Evolutionary conservation across 495 filamentous ascomycete species (phyloP).

Genomic region (Neurospora sp.): DNA sequence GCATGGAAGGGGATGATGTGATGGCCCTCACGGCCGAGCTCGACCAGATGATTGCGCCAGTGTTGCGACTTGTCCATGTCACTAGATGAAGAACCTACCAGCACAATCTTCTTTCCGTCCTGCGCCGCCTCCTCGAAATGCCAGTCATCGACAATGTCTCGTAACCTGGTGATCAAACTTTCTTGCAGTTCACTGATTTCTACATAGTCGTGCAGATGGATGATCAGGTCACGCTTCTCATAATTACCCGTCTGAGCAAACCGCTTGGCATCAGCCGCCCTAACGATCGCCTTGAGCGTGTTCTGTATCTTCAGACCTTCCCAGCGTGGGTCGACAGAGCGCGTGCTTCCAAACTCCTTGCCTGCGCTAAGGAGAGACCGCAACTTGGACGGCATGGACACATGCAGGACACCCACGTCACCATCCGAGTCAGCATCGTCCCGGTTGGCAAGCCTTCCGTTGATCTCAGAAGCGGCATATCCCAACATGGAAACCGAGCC

Average conservation of each 20-base stretch:
- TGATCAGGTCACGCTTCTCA: conserved; percentile 37
- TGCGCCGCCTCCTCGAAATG: conserved; percentile 9
- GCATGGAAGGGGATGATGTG: conserved; percentile 21
- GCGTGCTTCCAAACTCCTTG: neutral
- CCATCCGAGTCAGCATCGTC: conserved; percentile 6
- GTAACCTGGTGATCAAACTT: conserved; percentile 54
- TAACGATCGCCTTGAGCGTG: conserved; percentile 29
- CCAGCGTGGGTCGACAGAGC: conserved; percentile 25
- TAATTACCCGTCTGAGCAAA: neutral
- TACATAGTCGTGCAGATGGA: conserved; percentile 73
- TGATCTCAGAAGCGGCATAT: conserved; percentile 47
- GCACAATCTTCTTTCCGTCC: conserved; percentile 56
- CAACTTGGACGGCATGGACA: conserved; percentile 14
- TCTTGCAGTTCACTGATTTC: conserved; percentile 56
- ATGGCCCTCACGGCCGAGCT: conserved; percentile 21
- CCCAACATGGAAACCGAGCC: conserved; percentile 47
- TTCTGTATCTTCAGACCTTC: conserved; percentile 33
- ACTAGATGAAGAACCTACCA: conserved; percentile 58
- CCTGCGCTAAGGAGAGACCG: conserved; percentile 10
- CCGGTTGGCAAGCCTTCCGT: conserved; percentile 19
- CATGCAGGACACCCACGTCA: conserved; percentile 11
- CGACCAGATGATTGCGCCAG: conserved; percentile 21
- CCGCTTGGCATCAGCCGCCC: conserved; percentile 18
- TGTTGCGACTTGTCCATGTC: conserved; percentile 20
- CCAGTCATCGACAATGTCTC: conserved; percentile 61